phyloP scores from a whole-genome alignment of 1,284 basidiomycete genomes.

The Thelephora terrestris region DNA sequence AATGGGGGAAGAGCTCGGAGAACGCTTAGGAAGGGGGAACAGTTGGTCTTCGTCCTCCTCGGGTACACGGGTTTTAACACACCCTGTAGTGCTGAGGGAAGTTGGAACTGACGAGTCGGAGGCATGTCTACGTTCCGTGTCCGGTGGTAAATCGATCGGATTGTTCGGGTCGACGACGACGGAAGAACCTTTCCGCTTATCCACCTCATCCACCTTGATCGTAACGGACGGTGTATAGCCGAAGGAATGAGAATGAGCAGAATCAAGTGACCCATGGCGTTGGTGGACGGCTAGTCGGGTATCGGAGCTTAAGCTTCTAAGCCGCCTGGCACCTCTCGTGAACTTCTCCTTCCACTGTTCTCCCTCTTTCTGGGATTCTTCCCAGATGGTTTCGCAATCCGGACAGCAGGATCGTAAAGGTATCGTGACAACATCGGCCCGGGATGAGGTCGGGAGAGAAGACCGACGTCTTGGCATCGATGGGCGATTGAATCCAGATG shows the following conservation, averaged over 20 bases:
- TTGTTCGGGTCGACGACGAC: slow-evolving; percentile 8
- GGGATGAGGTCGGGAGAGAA: slow-evolving; percentile 15
- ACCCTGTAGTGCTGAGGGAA: slow-evolving; percentile 9
- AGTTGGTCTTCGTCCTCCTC: slow-evolving; percentile 42
- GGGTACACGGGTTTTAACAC: slow-evolving; percentile 28
- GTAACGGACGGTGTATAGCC: slow-evolving; percentile 1
- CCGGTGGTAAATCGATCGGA: slow-evolving; percentile 3
- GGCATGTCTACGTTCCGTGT: neutral
- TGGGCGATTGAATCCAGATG: neutral
- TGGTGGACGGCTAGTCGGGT: slow-evolving; percentile 6
- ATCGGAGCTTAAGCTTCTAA: slow-evolving; percentile 40
- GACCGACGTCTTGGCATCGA: slow-evolving; percentile 10
- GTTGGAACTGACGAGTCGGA: neutral
- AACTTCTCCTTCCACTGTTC: slow-evolving; percentile 50
- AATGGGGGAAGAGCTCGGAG: slow-evolving; percentile 27
- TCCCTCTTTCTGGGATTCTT: slow-evolving; percentile 35
- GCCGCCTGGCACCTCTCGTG: slow-evolving; percentile 44
- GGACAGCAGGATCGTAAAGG: slow-evolving; percentile 51
- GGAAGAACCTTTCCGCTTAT: slow-evolving; percentile 34
- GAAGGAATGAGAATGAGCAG: neutral
- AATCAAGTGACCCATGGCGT: neutral
- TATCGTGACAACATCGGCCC: slow-evolving; percentile 29
- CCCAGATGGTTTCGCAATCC: slow-evolving; percentile 40
- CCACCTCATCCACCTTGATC: slow-evolving; percentile 45
- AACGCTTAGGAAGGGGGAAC: slow-evolving; percentile 44